Conservation (phyloP, 2,329 filamentous ascomycete genomes). For the Calonectria hongkongensis region DNA sequence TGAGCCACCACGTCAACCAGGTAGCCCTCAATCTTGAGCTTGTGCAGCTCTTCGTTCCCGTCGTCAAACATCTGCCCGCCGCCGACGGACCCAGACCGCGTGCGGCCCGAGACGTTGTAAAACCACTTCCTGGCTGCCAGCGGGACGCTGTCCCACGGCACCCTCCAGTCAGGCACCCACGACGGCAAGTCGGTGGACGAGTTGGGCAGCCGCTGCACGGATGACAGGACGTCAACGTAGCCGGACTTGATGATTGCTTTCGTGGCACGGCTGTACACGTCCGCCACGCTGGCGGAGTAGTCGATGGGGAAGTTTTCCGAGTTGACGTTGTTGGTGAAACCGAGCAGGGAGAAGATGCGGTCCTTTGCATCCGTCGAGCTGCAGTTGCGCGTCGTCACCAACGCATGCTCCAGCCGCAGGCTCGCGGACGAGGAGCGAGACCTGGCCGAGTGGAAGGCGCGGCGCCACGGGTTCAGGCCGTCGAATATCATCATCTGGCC, state of each 20-base stretch:
- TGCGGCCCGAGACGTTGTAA: slow-evolving; percentile 15
- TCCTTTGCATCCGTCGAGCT: slow-evolving; percentile 32
- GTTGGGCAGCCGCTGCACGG: slow-evolving; percentile 28
- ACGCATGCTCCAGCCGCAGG: slow-evolving; percentile 23
- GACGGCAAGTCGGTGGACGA: slow-evolving; percentile 22
- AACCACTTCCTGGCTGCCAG: slow-evolving; percentile 29
- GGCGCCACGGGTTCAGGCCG: slow-evolving; percentile 26
- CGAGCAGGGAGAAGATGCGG: slow-evolving; percentile 22
- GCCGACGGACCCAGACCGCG: slow-evolving; percentile 12
- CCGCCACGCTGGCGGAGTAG: slow-evolving; percentile 30
- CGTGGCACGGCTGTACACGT: slow-evolving; percentile 31
- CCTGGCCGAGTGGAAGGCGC: slow-evolving; percentile 18
- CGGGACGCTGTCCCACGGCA: slow-evolving; percentile 27
- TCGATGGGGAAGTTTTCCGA: slow-evolving; percentile 24
- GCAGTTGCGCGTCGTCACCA: slow-evolving; percentile 32
- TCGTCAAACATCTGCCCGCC: background rate
- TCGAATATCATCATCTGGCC: slow-evolving; percentile 32
- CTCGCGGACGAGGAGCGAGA: slow-evolving; percentile 2
- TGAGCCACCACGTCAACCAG: slow-evolving; percentile 25
- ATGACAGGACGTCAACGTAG: slow-evolving; percentile 27
- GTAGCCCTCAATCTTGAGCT: slow-evolving; percentile 27
- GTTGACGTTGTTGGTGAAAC: slow-evolving; percentile 28
- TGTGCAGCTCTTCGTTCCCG: slow-evolving; percentile 19
- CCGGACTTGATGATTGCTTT: slow-evolving; percentile 31
- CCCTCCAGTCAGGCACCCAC: slow-evolving; percentile 29